Conservation (phyloP, 495 filamentous ascomycete genomes). For the Penicillium manginii region DNA sequence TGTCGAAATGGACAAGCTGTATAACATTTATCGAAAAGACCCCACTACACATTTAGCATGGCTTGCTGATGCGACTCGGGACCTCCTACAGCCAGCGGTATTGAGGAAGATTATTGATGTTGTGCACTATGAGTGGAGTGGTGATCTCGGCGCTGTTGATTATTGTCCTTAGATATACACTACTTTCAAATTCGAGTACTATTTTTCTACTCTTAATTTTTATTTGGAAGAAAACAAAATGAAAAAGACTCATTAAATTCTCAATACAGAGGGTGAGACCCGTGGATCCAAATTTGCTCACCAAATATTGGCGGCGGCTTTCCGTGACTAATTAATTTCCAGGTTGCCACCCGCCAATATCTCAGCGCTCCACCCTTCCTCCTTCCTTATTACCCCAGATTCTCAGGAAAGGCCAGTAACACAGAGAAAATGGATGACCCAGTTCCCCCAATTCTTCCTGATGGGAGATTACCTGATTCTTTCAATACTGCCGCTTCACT, state of each 20-base stretch:
- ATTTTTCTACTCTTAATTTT: background rate
- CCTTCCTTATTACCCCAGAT: slow-evolving; percentile 17
- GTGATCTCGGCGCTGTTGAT: slow-evolving; percentile 23
- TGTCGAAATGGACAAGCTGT: slow-evolving; percentile 24
- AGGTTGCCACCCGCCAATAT: background rate
- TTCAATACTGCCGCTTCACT: slow-evolving; percentile 22
- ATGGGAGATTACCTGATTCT: slow-evolving; percentile 17
- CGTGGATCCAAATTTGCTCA: background rate
- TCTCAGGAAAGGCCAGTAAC: background rate
- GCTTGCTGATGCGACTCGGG: slow-evolving; percentile 30
- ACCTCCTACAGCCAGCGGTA: slow-evolving; percentile 23
- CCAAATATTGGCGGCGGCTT: background rate
- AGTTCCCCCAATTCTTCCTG: slow-evolving; percentile 16
- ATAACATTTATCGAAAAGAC: slow-evolving; percentile 10
- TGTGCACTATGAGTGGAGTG: slow-evolving; percentile 29
- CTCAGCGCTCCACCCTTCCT: slow-evolving; percentile 16
- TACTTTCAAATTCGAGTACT: background rate
- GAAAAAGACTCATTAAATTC: background rate
- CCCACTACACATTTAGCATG: slow-evolving; percentile 22
- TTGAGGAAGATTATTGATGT: slow-evolving; percentile 26
- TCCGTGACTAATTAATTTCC: slow-evolving; percentile 25
- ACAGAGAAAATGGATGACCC: slow-evolving; percentile 23
- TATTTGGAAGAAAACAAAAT: no score
- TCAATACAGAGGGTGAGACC: background rate
- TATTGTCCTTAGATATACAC: slow-evolving; percentile 21